Percentiles rank a stretch among this genome's conserved stretches.
Evolutionary conservation across 1,139 yeast species (phyloP).

Genomic region (Taphrina confusa): DNA sequence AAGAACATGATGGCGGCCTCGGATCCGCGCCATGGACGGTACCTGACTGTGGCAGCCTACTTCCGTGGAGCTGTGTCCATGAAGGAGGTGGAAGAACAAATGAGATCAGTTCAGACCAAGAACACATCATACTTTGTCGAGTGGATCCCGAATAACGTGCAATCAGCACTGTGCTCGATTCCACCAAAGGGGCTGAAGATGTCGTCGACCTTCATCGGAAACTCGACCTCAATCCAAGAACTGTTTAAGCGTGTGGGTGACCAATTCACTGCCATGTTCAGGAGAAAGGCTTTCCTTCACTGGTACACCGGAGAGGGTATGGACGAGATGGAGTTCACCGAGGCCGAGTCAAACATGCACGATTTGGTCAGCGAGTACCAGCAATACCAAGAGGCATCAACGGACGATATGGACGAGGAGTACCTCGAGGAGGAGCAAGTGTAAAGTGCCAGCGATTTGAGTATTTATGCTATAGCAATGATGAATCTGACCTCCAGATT

Average conservation of each 20-base stretch:
- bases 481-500: conserved; percentile 1
- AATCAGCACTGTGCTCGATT: conserved; percentile 54
- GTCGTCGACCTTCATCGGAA: conserved; percentile 53
- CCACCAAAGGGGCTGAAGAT: conserved; percentile 50
- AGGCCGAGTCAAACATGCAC: conserved; percentile 51
- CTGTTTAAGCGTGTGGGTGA: conserved; percentile 49
- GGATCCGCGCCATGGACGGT: conserved; percentile 51
- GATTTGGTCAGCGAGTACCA: conserved; percentile 52
- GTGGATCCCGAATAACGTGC: conserved; percentile 96
- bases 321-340: conserved; percentile 53
- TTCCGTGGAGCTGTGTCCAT: conserved; percentile 53
- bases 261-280: conserved; percentile 52
- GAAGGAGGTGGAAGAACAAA: conserved; percentile 53
- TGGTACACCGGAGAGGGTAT: conserved; percentile 55
- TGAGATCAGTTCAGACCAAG: conserved; percentile 47
- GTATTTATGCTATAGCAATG: conserved; percentile 21
- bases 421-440: conserved; percentile 41
- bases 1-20: conserved; percentile 53
- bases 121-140: conserved; percentile 60
- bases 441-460: neutral
- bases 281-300: conserved; percentile 52
- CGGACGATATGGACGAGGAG: conserved; percentile 47
- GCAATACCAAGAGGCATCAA: conserved; percentile 52
- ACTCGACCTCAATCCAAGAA: conserved; percentile 53
- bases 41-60: conserved; percentile 52